Evolutionary conservation across 495 filamentous ascomycete species (phyloP).

Genomic region (Bacidia rubella): DNA sequence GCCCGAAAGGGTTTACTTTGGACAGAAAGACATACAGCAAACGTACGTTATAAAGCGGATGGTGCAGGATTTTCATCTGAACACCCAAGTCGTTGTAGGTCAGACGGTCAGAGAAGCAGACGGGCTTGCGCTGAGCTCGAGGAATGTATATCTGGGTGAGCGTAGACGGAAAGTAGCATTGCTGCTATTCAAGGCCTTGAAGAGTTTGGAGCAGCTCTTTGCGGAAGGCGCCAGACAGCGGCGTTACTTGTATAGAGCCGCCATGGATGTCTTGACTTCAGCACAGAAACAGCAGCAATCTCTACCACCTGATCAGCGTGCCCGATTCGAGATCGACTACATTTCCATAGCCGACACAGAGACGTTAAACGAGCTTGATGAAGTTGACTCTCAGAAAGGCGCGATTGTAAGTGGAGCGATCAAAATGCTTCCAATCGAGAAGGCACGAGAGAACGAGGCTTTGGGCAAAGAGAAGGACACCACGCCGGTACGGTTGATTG

Average conservation of each 20-base stretch:
- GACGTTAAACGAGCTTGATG: conserved; percentile 62
- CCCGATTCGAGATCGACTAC: conserved; percentile 74
- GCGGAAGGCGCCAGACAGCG: conserved; percentile 40
- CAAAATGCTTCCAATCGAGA: conserved; percentile 74
- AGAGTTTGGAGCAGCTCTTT: conserved; percentile 56
- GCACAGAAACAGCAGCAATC: conserved; percentile 47
- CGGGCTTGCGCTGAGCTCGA: conserved; percentile 83
- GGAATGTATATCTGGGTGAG: conserved; percentile 83
- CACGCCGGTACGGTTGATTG: conserved; percentile 75
- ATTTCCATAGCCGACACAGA: conserved; percentile 74
- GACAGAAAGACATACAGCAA: conserved; percentile 97
- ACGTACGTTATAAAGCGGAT: conserved; percentile 77
- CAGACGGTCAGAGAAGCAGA: conserved; percentile 63
- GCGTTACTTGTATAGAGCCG: conserved; percentile 53
- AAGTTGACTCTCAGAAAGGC: conserved; percentile 51
- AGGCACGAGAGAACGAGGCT: conserved; percentile 52
- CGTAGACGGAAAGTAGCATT: conserved; percentile 58
- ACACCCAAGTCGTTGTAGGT: conserved; percentile 59
- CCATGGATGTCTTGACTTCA: conserved; percentile 36
- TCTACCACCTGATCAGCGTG: conserved; percentile 47
- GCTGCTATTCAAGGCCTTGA: conserved; percentile 53
- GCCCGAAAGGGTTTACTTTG: conserved; percentile 86
- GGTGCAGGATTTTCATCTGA: conserved; percentile 78
- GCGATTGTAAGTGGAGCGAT: conserved; percentile 80
- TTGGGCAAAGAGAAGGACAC: conserved; percentile 52